phyloP scores from a whole-genome alignment of 2,329 filamentous ascomycete genomes.

The Ophiostoma sp. region DNA sequence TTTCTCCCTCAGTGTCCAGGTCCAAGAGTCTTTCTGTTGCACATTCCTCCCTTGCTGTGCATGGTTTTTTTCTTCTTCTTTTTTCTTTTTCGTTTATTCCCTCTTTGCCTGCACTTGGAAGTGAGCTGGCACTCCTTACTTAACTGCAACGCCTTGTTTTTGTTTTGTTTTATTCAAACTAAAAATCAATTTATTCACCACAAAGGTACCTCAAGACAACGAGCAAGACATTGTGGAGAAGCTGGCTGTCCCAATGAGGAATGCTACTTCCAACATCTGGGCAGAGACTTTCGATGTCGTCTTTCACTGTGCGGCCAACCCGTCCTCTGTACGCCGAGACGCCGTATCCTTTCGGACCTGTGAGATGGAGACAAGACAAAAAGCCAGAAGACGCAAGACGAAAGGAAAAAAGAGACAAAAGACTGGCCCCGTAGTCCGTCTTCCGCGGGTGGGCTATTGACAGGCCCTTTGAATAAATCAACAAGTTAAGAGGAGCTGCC shows the following conservation, averaged over 20 bases:
- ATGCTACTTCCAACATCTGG: neutral
- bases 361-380: neutral
- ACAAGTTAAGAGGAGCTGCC: neutral
- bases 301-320: neutral
- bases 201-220: neutral
- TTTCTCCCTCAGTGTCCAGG: neutral
- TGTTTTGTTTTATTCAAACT: neutral
- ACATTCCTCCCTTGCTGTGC: neutral
- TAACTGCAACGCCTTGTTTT: neutral
- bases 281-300: neutral
- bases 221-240: neutral
- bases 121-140: neutral
- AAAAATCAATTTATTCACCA: neutral
- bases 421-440: neutral
- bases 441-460: slow-evolving; percentile 4
- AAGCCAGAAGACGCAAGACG: neutral
- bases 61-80: neutral
- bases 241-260: neutral
- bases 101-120: neutral
- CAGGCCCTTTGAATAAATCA: neutral
- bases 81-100: neutral
- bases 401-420: neutral
- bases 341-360: neutral
- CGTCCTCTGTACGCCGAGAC: neutral
- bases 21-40: neutral